Conservation (phyloP, 768 basidiomycete species). For the Boletus eberwhitei region DNA sequence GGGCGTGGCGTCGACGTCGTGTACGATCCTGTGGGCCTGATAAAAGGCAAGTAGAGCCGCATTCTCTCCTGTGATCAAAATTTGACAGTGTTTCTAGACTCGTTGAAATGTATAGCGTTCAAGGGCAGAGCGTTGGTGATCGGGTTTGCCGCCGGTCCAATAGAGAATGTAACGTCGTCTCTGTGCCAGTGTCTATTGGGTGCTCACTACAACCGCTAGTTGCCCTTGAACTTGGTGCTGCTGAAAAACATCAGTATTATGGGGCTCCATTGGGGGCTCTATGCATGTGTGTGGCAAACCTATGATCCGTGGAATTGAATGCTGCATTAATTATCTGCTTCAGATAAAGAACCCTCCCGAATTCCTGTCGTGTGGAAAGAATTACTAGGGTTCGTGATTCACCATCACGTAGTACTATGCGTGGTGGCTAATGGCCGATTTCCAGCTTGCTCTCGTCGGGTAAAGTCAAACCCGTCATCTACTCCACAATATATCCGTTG, state of each 20-base stretch:
- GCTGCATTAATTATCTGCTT: background rate
- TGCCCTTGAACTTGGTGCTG: slow-evolving; percentile 79
- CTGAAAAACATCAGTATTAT: slow-evolving; percentile 83
- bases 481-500: slow-evolving; percentile 64
- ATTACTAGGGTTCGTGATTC: slow-evolving; percentile 53
- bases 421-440: slow-evolving; percentile 4
- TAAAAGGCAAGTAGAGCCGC: slow-evolving; percentile 47
- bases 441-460: slow-evolving; percentile 65
- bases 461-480: slow-evolving; percentile 65
- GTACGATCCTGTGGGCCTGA: slow-evolving; percentile 83
- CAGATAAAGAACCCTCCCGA: slow-evolving; percentile 64
- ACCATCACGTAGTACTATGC: background rate
- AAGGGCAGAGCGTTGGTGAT: slow-evolving; percentile 92
- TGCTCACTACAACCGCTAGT: slow-evolving; percentile 38
- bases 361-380: slow-evolving; percentile 70
- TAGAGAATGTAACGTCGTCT: slow-evolving; percentile 18
- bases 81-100: slow-evolving; percentile 45
- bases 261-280: slow-evolving; percentile 88
- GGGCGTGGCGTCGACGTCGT: slow-evolving; percentile 86
- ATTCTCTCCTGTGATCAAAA: background rate
- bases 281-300: slow-evolving; percentile 48
- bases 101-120: slow-evolving; percentile 90
- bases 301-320: background rate
- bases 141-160: slow-evolving; percentile 48
- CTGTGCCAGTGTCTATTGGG: background rate